Conservation (phyloP, 768 basidiomycete genomes). For the Tulasnella sp. region DNA sequence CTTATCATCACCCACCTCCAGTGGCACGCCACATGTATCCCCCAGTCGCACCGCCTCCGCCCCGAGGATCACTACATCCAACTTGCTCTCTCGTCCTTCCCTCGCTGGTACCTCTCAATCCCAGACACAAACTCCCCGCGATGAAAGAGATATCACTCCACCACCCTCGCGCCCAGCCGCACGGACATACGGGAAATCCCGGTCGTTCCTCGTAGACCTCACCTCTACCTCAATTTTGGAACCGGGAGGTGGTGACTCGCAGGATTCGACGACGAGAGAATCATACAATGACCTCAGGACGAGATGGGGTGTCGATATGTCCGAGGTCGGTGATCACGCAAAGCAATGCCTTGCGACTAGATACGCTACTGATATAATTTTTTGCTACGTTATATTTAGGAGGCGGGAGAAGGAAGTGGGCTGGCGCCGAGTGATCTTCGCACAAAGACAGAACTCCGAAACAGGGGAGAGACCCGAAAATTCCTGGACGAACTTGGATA, state of each 20-base stretch:
- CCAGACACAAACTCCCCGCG: conserved; percentile 18
- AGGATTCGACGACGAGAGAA: conserved; percentile 45
- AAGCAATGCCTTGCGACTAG: too few relatives aligned
- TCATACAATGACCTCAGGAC: conserved; percentile 63
- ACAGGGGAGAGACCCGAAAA: conserved; percentile 66
- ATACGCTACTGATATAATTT: conserved; percentile 6
- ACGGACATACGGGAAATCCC: conserved; percentile 12
- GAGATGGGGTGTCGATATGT: conserved; percentile 75
- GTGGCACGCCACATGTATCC: conserved; percentile 15
- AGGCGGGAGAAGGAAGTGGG: conserved; percentile 3
- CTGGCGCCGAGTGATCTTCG: conserved; percentile 19
- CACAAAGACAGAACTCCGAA: conserved; percentile 61
- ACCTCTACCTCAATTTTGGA: conserved; percentile 26
- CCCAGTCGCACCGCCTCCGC: conserved; percentile 24
- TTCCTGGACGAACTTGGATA: conserved; percentile 82
- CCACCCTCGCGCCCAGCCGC: conserved; percentile 2
- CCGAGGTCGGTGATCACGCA: conserved; percentile 50
- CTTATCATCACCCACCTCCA: conserved; percentile 15
- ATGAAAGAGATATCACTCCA: background rate
- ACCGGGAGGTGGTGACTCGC: conserved; percentile 32
- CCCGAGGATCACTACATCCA: background rate
- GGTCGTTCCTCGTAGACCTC: conserved; percentile 16
- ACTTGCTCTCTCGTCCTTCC: background rate
- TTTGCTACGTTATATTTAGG: background rate
- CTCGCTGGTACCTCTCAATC: background rate